These are phyloP conservation scores for Zasmidium citrigriseum DNA, from an alignment of 2,329 filamentous ascomycete species.

Conservation along the genomic window DNA sequence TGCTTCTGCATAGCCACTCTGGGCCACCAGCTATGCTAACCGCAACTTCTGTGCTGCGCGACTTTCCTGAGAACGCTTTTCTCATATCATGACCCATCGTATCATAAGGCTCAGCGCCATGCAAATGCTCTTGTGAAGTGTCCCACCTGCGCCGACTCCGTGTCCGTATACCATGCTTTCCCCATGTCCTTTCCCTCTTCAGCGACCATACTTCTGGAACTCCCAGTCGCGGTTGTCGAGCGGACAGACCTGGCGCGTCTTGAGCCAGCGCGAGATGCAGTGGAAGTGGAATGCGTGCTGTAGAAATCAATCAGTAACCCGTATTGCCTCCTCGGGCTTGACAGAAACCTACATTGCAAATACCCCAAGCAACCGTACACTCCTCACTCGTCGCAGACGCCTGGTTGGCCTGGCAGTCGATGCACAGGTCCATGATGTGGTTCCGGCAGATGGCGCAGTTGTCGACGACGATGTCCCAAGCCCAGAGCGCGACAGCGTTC, in stretches of 20 bases:
- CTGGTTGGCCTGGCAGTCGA: slow-evolving; percentile 98
- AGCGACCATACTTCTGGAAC: slow-evolving; percentile 96
- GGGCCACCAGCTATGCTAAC: not conserved
- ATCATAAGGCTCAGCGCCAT: slow-evolving; percentile 7
- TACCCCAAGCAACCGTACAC: slow-evolving; percentile 98
- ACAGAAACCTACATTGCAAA: slow-evolving; percentile 82
- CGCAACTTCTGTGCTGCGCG: not conserved
- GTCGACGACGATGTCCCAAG: slow-evolving; percentile 99
- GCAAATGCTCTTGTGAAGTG: slow-evolving; percentile 10
- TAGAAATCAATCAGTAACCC: slow-evolving; percentile 6
- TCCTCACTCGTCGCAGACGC: slow-evolving; percentile 96
- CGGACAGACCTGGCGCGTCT: slow-evolving; percentile 97
- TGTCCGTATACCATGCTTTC: not conserved
- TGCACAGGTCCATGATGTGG: slow-evolving; percentile 99
- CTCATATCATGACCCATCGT: not conserved
- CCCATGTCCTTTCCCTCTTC: slow-evolving; percentile 27
- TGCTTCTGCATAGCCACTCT: not conserved
- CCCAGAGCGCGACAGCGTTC: slow-evolving; percentile 98
- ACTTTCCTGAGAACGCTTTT: not conserved
- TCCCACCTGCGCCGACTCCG: not conserved
- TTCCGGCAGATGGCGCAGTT: slow-evolving; percentile 99
- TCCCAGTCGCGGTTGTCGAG: slow-evolving; percentile 99
- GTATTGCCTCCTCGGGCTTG: not conserved
- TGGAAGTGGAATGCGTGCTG: slow-evolving; percentile 99
- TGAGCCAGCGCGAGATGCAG: slow-evolving; percentile 98